Percentiles rank a stretch among this genome's conserved stretches.
phyloP scores from a whole-genome alignment of 176 grass and related monocot genomes.

The Areca catechu region DNA sequence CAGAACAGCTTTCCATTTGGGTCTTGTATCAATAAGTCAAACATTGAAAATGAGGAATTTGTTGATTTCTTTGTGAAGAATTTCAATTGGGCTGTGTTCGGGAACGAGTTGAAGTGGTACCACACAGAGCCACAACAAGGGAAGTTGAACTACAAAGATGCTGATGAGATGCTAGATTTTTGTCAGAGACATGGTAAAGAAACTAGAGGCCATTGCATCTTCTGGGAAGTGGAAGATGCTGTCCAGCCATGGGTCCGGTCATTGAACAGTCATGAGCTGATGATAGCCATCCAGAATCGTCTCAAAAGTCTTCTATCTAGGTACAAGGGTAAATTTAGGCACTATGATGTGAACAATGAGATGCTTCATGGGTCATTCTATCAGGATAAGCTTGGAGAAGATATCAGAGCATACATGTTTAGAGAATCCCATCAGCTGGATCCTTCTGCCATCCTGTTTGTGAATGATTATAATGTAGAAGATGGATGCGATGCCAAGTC shows the following conservation, averaged over 20 bases:
- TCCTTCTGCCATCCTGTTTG: slow-evolving; percentile 78
- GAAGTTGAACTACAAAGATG: slow-evolving; percentile 79
- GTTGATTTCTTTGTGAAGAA: slow-evolving; percentile 89
- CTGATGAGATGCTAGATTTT: slow-evolving; percentile 80
- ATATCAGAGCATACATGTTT: slow-evolving; percentile 95
- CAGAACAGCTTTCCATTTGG: slow-evolving; percentile 88
- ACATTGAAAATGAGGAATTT: slow-evolving; percentile 91
- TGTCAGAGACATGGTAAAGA: slow-evolving; percentile 71
- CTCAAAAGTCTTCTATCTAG: slow-evolving; percentile 56
- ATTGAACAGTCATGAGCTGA: slow-evolving; percentile 63
- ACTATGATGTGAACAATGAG: slow-evolving; percentile 98
- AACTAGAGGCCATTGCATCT: slow-evolving; percentile 84
- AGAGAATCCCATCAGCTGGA: slow-evolving; percentile 78
- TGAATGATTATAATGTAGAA: slow-evolving; percentile 96
- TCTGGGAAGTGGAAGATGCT: slow-evolving; percentile 87
- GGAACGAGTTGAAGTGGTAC: slow-evolving; percentile 97
- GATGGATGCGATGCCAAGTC: slow-evolving; percentile 89
- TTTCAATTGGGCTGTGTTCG: slow-evolving; percentile 98
- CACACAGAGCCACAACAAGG: slow-evolving; percentile 78
- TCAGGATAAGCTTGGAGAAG: slow-evolving; percentile 75
- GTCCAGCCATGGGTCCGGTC: slow-evolving; percentile 75
- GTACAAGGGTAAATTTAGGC: slow-evolving; percentile 78
- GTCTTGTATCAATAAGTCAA: slow-evolving; percentile 69
- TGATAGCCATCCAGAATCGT: slow-evolving; percentile 57
- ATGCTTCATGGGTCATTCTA: slow-evolving; percentile 98